phyloP scores from a whole-genome alignment of 352 stramenopile genomes.

The Phytophthora sansomeana region DNA sequence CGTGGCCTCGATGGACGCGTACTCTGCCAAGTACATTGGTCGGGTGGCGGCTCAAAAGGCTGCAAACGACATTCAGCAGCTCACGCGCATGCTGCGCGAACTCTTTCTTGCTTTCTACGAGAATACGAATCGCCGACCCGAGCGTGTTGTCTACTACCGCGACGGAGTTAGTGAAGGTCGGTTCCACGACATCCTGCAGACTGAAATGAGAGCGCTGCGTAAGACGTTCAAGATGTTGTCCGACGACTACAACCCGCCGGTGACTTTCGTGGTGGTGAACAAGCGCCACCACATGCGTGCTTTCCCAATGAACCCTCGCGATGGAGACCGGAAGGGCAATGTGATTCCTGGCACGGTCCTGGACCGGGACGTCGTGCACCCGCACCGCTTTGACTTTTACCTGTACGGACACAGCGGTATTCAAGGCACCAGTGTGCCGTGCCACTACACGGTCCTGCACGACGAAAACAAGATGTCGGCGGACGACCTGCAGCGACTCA shows the following conservation, averaged over 20 bases:
- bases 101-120: conserved; percentile 81
- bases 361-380: conserved; percentile 78
- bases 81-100: conserved; percentile 67
- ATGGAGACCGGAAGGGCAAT: conserved; percentile 70
- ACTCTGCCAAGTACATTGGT: conserved; percentile 60
- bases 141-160: conserved; percentile 86
- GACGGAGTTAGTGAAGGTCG: conserved; percentile 87
- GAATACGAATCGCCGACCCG: conserved; percentile 65
- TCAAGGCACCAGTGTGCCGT: conserved; percentile 78
- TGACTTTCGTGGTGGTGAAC: conserved; percentile 89
- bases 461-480: conserved; percentile 72
- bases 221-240: conserved; percentile 68
- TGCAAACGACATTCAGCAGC: conserved; percentile 56
- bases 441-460: conserved; percentile 85
- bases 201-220: conserved; percentile 79
- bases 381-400: conserved; percentile 87
- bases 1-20: conserved; percentile 76
- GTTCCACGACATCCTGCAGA: conserved; percentile 76
- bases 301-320: conserved; percentile 46
- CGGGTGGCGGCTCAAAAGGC: conserved; percentile 60
- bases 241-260: conserved; percentile 63
- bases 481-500: conserved; percentile 69
- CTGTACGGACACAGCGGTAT: conserved; percentile 83
- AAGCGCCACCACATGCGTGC: conserved; percentile 89
- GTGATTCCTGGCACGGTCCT: conserved; percentile 77